Percentiles rank a stretch among this genome's conserved stretches.
Evolutionary conservation across 1,284 basidiomycete species (phyloP).

Genomic region (Phylloboletellus chloephorus): DNA sequence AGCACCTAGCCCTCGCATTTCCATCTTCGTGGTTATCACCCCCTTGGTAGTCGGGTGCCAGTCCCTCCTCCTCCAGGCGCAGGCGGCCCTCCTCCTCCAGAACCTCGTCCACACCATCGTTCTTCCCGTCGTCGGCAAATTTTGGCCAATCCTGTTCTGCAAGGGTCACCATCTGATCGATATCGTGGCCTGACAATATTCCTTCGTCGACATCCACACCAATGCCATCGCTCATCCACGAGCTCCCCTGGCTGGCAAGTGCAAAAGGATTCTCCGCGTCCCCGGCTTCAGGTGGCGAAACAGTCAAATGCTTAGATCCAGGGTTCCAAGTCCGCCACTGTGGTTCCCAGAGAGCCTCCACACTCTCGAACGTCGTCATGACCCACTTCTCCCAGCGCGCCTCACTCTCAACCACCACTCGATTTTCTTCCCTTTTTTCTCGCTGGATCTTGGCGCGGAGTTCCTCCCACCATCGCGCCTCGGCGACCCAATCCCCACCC

Average conservation of each 20-base stretch:
- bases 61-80: conserved; percentile 24
- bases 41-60: conserved; percentile 12
- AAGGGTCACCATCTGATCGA: conserved; percentile 39
- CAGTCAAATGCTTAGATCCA: conserved; percentile 4
- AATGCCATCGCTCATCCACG: conserved; percentile 13
- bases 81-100: conserved; percentile 29
- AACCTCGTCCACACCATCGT: conserved; percentile 26
- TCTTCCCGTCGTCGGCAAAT: conserved; percentile 24
- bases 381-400: conserved; percentile 57
- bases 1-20: conserved; percentile 3
- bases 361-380: conserved; percentile 85
- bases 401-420: conserved; percentile 26
- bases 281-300: conserved; percentile 4
- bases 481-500: conserved; percentile 64
- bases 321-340: conserved; percentile 56
- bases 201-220: conserved; percentile 51
- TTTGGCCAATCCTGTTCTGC: conserved; percentile 37
- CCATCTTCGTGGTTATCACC: background rate
- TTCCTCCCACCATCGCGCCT: conserved; percentile 67
- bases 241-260: conserved; percentile 12
- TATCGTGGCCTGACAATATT: conserved; percentile 48
- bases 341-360: conserved; percentile 70
- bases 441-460: conserved; percentile 49
- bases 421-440: conserved; percentile 36
- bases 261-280: conserved; percentile 27